Conservation (phyloP, 345 rosid genomes). For the Dimocarpus longan region DNA sequence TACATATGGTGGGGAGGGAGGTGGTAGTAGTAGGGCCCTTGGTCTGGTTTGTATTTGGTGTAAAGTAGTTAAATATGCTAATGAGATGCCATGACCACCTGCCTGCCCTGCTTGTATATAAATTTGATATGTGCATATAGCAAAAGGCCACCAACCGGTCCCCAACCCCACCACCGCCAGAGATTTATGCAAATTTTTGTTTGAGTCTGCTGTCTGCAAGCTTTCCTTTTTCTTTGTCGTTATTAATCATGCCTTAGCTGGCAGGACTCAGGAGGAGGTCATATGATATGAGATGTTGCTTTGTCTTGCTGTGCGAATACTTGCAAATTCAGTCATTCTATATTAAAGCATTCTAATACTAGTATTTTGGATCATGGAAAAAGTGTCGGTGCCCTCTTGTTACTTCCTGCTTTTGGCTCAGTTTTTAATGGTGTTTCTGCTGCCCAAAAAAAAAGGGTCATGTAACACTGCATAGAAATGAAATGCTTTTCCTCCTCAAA, state of each 20-base stretch:
- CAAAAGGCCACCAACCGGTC: constrained; percentile 26
- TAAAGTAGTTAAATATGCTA: constrained; percentile 26
- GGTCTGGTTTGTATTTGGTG: constrained; percentile 34
- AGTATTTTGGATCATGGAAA: background rate
- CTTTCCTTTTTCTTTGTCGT: constrained; percentile 26
- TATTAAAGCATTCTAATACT: background rate
- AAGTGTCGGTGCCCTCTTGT: constrained; percentile 14
- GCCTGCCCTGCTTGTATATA: constrained; percentile 23
- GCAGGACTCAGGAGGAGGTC: constrained; percentile 13
- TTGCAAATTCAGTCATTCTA: constrained; percentile 20
- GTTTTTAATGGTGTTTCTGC: background rate
- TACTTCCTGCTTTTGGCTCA: background rate
- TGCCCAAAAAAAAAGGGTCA: background rate
- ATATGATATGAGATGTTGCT: constrained; percentile 14
- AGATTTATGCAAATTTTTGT: constrained; percentile 12
- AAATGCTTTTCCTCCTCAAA: no score
- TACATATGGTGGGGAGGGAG: background rate
- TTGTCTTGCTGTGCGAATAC: constrained; percentile 21
- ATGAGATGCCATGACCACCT: constrained; percentile 29
- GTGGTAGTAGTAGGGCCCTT: constrained; percentile 29
- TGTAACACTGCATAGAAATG: no score
- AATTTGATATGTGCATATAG: background rate
- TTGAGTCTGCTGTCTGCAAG: background rate
- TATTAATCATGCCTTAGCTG: constrained; percentile 39
- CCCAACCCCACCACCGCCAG: constrained; percentile 32